A percentile compares a stretch with the other conserved stretches of the same genome.
Evolutionary conservation across 768 basidiomycete genomes (phyloP).

Genomic region (Serendipita sp.): DNA sequence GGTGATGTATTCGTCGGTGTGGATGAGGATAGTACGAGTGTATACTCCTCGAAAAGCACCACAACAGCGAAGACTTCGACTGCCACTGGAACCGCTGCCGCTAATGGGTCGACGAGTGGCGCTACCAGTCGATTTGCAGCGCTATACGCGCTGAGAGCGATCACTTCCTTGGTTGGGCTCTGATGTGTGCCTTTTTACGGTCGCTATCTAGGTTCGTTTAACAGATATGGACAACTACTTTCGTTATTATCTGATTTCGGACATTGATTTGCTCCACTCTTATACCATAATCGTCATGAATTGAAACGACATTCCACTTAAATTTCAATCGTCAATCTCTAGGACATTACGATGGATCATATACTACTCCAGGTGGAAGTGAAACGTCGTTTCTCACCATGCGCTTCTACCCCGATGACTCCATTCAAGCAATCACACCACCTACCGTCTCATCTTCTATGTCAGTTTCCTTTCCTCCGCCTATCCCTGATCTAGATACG

Average conservation of each 20-base stretch:
- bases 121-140: neutral
- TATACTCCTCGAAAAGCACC: neutral
- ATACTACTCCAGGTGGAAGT: neutral
- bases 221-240: too few relatives aligned
- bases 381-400: constrained; percentile 6
- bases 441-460: too few relatives aligned
- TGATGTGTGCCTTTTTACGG: too few relatives aligned
- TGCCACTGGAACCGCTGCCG: neutral
- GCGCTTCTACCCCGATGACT: constrained; percentile 8
- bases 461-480: neutral
- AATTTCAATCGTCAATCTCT: neutral
- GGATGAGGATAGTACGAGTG: neutral
- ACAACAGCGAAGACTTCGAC: neutral
- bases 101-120: neutral
- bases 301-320: too few relatives aligned
- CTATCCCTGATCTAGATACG: neutral
- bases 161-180: too few relatives aligned
- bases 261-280: too few relatives aligned
- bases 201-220: too few relatives aligned
- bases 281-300: too few relatives aligned
- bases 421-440: neutral
- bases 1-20: constrained; percentile 1
- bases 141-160: too few relatives aligned
- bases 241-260: too few relatives aligned
- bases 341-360: constrained; percentile 9